A percentile compares a stretch with the other conserved stretches of the same genome.
phyloP scores from a whole-genome alignment of 257 asterid species.

The Asclepias syriaca region DNA sequence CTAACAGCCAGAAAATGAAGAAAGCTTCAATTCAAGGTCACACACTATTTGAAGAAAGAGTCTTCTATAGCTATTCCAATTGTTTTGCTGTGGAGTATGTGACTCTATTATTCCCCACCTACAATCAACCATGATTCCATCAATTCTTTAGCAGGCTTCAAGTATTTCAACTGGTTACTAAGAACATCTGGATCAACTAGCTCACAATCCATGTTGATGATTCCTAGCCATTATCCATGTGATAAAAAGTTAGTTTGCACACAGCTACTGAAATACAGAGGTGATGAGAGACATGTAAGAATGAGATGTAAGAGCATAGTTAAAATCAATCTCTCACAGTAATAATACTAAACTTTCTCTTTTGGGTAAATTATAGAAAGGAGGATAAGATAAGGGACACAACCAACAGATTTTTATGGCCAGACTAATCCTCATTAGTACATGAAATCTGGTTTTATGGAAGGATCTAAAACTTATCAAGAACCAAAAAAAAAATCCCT shows the following conservation, averaged over 20 bases:
- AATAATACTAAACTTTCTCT: neutral
- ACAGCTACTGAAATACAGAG: neutral
- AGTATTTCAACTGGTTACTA: slow-evolving; percentile 38
- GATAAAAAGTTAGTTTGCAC: neutral
- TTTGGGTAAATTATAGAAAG: neutral
- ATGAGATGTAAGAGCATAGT: neutral
- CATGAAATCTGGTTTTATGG: too few species aligned
- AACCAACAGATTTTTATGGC: neutral
- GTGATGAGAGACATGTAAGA: neutral
- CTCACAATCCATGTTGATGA: slow-evolving; percentile 50
- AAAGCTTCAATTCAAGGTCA: slow-evolving; percentile 40
- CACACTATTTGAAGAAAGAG: slow-evolving; percentile 50
- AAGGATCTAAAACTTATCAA: too few species aligned
- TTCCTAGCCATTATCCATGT: slow-evolving; percentile 39
- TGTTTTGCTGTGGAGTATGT: slow-evolving; percentile 50
- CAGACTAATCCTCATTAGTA: too few species aligned
- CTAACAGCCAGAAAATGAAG: too few species aligned
- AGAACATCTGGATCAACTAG: slow-evolving; percentile 47
- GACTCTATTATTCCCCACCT: slow-evolving; percentile 91
- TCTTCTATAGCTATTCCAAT: slow-evolving; percentile 60
- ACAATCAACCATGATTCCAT: slow-evolving; percentile 78
- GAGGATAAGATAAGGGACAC: neutral
- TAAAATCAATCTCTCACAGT: neutral
- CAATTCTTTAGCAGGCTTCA: slow-evolving; percentile 52
- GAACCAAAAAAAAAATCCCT: too few species aligned